phyloP scores from a whole-genome alignment of 306 rosid species.

The Vigna reflexopilosa region DNA sequence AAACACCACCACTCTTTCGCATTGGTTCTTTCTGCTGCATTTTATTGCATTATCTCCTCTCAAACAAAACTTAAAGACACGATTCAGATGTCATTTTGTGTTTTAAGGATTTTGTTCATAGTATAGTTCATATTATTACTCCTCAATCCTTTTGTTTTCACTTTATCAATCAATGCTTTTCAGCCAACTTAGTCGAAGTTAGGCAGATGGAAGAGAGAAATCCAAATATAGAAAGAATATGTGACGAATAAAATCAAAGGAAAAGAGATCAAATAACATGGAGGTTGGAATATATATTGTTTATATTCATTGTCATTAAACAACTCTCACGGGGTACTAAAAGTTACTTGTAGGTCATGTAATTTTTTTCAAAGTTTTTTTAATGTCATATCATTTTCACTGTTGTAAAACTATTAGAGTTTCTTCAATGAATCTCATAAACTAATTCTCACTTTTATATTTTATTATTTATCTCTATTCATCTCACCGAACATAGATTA shows the following conservation, averaged over 20 bases:
- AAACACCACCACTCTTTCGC: neutral
- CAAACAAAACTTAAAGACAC: neutral
- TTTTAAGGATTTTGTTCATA: no score
- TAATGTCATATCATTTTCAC: neutral
- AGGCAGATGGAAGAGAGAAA: neutral
- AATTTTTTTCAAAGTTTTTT: neutral
- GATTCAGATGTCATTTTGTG: no score
- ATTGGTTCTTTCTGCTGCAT: neutral
- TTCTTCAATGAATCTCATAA: neutral
- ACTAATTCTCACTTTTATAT: neutral
- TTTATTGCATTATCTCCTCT: neutral
- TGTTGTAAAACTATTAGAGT: neutral
- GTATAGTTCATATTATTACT: no score
- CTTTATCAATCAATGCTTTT: no score
- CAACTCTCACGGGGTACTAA: neutral
- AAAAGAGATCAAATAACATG: no score
- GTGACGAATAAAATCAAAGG: neutral
- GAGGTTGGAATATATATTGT: neutral
- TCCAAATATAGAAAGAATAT: no score
- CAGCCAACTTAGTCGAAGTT: no score
- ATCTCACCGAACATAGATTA: neutral
- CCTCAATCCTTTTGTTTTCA: no score
- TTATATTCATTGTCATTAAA: neutral
- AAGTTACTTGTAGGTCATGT: neutral
- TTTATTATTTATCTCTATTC: neutral